phyloP scores from a whole-genome alignment of 1,284 basidiomycete genomes.

The Anthracocystis setariae region DNA sequence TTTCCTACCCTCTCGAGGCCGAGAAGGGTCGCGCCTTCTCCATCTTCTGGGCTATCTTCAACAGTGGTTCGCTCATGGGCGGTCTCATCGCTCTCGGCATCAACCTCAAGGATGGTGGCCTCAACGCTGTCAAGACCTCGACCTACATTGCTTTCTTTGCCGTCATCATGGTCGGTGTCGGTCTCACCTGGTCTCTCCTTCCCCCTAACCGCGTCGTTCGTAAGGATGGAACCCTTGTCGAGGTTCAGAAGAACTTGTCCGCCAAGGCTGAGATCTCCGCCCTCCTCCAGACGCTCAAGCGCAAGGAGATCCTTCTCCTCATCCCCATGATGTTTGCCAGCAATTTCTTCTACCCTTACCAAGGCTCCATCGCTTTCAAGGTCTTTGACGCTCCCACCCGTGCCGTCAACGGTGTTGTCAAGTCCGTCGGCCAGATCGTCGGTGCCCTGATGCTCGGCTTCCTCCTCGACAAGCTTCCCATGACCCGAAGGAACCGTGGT shows the following conservation, averaged over 20 bases:
- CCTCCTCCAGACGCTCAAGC: slow-evolving; percentile 38
- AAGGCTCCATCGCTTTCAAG: slow-evolving; percentile 38
- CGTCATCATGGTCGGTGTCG: slow-evolving; percentile 51
- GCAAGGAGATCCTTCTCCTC: slow-evolving; percentile 42
- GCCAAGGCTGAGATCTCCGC: slow-evolving; percentile 39
- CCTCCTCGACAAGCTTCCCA: slow-evolving; percentile 43
- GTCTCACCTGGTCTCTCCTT: slow-evolving; percentile 42
- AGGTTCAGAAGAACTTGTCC: slow-evolving; percentile 24
- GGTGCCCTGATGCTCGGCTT: slow-evolving; percentile 32
- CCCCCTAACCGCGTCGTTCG: slow-evolving; percentile 45
- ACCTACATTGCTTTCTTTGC: slow-evolving; percentile 55
- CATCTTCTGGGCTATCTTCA: slow-evolving; percentile 77
- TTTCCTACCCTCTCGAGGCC: slow-evolving; percentile 79
- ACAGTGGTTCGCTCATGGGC: slow-evolving; percentile 76
- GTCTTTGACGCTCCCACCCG: slow-evolving; percentile 20
- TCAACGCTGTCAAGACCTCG: slow-evolving; percentile 29
- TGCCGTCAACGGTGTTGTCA: slow-evolving; percentile 32
- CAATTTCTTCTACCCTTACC: slow-evolving; percentile 59
- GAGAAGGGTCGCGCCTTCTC: slow-evolving; percentile 78
- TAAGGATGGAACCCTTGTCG: slow-evolving; percentile 47
- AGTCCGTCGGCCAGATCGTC: slow-evolving; percentile 27
- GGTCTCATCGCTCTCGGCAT: slow-evolving; percentile 73
- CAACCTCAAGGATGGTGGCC: slow-evolving; percentile 39
- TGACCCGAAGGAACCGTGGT: slow-evolving; percentile 36
- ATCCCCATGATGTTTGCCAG: slow-evolving; percentile 52